phyloP scores from a whole-genome alignment of 2,329 filamentous ascomycete genomes.

The Apiospora kogelbergensis region DNA sequence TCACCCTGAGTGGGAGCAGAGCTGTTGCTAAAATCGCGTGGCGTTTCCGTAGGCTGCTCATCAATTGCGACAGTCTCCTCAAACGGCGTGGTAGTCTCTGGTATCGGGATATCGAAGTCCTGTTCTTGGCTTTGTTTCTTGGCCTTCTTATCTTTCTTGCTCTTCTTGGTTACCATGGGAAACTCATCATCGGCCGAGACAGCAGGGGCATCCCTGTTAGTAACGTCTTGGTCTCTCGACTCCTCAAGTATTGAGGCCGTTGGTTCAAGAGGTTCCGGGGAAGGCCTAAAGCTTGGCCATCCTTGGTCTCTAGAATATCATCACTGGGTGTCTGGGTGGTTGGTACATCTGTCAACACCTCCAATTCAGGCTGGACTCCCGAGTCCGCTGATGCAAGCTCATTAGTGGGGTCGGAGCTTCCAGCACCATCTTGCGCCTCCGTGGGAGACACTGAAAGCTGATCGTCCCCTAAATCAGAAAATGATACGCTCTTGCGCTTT shows the following conservation, averaged over 20 bases:
- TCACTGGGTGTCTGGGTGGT: neutral
- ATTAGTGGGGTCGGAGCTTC: neutral
- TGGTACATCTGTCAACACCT: neutral
- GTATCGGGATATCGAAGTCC: neutral
- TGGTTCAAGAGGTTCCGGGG: neutral
- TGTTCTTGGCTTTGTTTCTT: constrained; percentile 2
- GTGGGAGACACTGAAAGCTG: neutral
- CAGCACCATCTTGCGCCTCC: neutral
- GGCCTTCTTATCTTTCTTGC: constrained; percentile 8
- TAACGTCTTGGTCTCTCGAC: neutral
- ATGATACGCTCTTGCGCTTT: constrained; percentile 4
- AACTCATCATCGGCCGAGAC: constrained; percentile 1
- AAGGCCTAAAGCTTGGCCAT: neutral
- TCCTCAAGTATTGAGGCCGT: neutral
- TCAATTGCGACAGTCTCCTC: neutral
- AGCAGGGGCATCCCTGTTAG: neutral
- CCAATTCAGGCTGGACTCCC: neutral
- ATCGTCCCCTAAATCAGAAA: neutral
- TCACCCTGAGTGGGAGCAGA: neutral
- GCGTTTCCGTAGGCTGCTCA: neutral
- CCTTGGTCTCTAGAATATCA: neutral
- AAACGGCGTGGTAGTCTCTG: neutral
- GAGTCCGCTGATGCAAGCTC: neutral
- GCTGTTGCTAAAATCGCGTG: neutral
- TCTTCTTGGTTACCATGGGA: neutral